Conservation (phyloP, 768 basidiomycete genomes). For the Boletus coccyginus region DNA sequence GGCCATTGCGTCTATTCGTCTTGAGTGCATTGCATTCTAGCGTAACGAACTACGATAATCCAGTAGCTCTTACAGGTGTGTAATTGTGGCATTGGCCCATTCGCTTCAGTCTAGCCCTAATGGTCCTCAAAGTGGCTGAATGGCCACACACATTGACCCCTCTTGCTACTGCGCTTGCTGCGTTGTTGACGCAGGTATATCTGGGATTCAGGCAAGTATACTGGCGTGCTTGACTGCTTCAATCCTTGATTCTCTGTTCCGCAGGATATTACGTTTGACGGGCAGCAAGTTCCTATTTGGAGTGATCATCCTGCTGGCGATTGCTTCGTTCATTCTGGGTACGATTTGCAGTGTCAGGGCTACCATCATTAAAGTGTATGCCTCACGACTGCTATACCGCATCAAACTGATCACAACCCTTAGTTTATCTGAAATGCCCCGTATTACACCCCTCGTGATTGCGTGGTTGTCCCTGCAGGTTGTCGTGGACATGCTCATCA, state of each 20-base stretch:
- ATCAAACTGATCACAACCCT: not conserved
- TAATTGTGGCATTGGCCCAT: no score
- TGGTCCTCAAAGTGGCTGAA: constrained; percentile 30
- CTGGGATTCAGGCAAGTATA: constrained; percentile 41
- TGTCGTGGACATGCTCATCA: constrained; percentile 41
- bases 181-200: constrained; percentile 48
- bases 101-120: not conserved
- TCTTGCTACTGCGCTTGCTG: constrained; percentile 42
- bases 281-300: constrained; percentile 24
- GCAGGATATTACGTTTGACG: constrained; percentile 17
- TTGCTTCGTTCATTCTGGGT: constrained; percentile 42
- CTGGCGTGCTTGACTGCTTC: not conserved
- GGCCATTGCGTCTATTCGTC: not conserved
- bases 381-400: not conserved
- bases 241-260: no score
- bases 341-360: constrained; percentile 42
- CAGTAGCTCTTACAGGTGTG: constrained; percentile 8
- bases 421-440: constrained; percentile 42
- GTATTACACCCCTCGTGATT: constrained; percentile 41
- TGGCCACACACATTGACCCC: constrained; percentile 55
- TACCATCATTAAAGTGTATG: constrained; percentile 42
- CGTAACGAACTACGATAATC: constrained; percentile 13
- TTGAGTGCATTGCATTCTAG: not conserved
- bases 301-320: constrained; percentile 35
- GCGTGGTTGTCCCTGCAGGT: constrained; percentile 50